Conservation (phyloP, 805 yeast genomes). For the Wickerhamiella allomyrinae region DNA sequence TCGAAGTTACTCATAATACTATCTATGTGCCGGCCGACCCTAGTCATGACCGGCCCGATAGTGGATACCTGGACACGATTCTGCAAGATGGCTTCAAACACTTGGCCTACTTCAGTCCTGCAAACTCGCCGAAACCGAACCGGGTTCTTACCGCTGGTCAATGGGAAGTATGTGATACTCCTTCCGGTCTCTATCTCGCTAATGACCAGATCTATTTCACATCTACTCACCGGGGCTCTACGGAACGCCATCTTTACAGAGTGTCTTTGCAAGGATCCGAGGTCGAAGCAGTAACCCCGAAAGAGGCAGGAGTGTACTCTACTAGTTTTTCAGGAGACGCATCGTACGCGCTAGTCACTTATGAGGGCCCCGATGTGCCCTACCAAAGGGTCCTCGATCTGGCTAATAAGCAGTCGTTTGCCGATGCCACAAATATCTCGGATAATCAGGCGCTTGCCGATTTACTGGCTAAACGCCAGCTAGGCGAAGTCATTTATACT, state of each 20-base stretch:
- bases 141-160: conserved; percentile 52
- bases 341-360: conserved; percentile 53
- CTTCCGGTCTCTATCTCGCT: conserved; percentile 34
- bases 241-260: conserved; percentile 71
- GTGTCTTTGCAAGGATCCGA: conserved; percentile 40
- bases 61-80: conserved; percentile 70
- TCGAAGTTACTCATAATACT: conserved; percentile 58
- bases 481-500: conserved; percentile 36
- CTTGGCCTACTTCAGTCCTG: conserved; percentile 71
- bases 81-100: conserved; percentile 43
- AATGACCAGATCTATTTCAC: conserved; percentile 45
- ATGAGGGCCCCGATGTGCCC: conserved; percentile 70
- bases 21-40: conserved; percentile 40
- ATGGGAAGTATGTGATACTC: conserved; percentile 82
- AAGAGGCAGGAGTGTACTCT: conserved; percentile 47
- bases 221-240: conserved; percentile 63
- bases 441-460: conserved; percentile 20
- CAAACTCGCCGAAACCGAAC: conserved; percentile 38
- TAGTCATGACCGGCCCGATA: conserved; percentile 29
- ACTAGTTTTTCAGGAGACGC: conserved; percentile 72
- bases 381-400: conserved; percentile 57
- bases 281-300: conserved; percentile 35
- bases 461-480: conserved; percentile 16
- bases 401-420: conserved; percentile 20
- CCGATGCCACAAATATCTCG: conserved; percentile 18